Conservation (phyloP, 2,329 filamentous ascomycete genomes). For the Trichoderma lentiforme region DNA sequence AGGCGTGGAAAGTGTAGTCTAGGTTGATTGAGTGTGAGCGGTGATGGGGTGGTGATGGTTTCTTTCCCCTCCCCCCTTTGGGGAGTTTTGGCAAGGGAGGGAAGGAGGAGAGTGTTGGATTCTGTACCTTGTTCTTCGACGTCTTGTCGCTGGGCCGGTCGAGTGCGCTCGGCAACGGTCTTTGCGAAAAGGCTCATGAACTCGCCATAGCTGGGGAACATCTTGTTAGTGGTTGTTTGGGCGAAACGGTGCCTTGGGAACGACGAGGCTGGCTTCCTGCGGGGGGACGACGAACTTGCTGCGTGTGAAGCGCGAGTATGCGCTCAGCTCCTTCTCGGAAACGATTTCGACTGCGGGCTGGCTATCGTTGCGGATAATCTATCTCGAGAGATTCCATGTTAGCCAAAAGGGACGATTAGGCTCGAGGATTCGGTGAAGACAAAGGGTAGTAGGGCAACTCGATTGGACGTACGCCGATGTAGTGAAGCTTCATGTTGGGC, state of each 20-base stretch:
- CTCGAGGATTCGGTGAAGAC: neutral
- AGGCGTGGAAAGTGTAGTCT: constrained; percentile 75
- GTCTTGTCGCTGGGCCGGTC: constrained; percentile 77
- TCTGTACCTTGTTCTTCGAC: constrained; percentile 72
- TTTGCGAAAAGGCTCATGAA: constrained; percentile 85
- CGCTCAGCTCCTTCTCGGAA: constrained; percentile 72
- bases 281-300: constrained; percentile 51
- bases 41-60: too few relatives aligned
- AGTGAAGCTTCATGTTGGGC: constrained; percentile 75
- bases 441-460: constrained; percentile 13
- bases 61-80: neutral
- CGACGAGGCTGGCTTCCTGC: neutral
- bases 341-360: constrained; percentile 75
- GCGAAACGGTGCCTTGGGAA: neutral
- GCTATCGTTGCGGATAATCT: constrained; percentile 79
- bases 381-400: constrained; percentile 18
- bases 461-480: constrained; percentile 68
- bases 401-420: neutral
- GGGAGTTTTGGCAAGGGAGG: neutral
- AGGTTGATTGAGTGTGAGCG: neutral
- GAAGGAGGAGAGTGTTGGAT: neutral
- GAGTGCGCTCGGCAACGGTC: constrained; percentile 82
- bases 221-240: neutral
- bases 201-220: constrained; percentile 43
- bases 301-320: constrained; percentile 77